phyloP scores from a whole-genome alignment of 306 rosid genomes.

The Fagus crenata region DNA sequence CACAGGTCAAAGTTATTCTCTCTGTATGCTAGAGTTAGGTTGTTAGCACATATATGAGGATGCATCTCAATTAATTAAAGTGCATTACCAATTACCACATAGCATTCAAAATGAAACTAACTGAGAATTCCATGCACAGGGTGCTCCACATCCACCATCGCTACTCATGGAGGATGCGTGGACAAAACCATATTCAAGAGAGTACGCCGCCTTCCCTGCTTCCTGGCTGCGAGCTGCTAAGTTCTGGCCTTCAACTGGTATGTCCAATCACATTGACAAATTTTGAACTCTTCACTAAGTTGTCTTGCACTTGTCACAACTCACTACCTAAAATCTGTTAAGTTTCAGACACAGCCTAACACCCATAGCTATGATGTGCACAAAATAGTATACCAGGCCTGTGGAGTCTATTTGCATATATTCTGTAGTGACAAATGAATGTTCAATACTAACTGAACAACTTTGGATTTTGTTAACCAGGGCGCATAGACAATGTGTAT shows the following conservation, averaged over 20 bases:
- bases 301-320: neutral
- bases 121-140: constrained; percentile 46
- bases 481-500: constrained; percentile 84
- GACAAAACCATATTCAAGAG: constrained; percentile 91
- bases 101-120: constrained; percentile 1
- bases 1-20: too few relatives aligned
- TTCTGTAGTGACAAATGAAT: too few relatives aligned
- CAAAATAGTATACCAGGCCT: too few relatives aligned
- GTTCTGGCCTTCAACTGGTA: constrained; percentile 98
- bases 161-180: constrained; percentile 92
- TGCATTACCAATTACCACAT: neutral
- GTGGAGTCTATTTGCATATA: too few relatives aligned
- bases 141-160: constrained; percentile 99
- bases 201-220: constrained; percentile 96
- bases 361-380: too few relatives aligned
- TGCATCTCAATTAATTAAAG: neutral
- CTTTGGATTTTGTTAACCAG: constrained; percentile 32
- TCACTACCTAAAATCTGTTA: neutral
- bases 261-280: neutral
- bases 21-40: too few relatives aligned
- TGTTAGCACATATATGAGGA: too few relatives aligned
- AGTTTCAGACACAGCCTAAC: too few relatives aligned
- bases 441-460: neutral
- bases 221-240: constrained; percentile 81
- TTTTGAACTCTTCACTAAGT: neutral